Base-by-base conservation (phyloP, 2,329 filamentous ascomycete genomes). In the Pestalotiopsis fici region DNA sequence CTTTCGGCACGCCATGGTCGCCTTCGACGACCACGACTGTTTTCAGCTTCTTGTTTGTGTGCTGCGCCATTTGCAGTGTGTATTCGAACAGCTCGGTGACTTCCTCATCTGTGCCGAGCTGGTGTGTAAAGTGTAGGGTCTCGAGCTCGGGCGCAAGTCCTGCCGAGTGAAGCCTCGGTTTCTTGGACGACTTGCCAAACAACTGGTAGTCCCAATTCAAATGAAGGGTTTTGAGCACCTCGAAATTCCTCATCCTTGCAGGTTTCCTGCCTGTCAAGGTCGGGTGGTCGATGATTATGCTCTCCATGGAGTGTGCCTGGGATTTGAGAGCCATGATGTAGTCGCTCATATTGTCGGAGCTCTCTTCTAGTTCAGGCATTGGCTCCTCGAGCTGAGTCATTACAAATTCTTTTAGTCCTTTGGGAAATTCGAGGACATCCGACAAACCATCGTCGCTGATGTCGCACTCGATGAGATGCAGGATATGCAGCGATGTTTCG, bases 381-480 rank as follows among this genome's bases (percentile, higher is more conserved):
- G 81, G 82, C 7, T 80, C 75, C 18, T 77, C 74, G 9, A 76
- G 71, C 64, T 85, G 83, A 0, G 81, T 84, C 77, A 86, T 82
- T 69, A 83, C 80, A 63, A 86, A 84, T 66, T 84, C 82, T 27
- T 79, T 75, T 21, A 86, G 72, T 0, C 74, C 81, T 70, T 81
- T 78, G 3, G 83, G 83, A 35, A 84, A 82, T 68, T 83, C 79
- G 55, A 82, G 76, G 35, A 82, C 73, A 66, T 82, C 80, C 21
- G 76, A 73, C 7, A 82, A 76, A 1, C 78, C 79, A 64, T 82
- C 80, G 65, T 81, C 83, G 70, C 83, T 85, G 67, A 86, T 83
- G 70, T 86, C 83, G 75, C 83, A 86, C 71, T 86, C 83, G 66
- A 86, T 78, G 28, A 86, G 77, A 66, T 82, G 80, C 59, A 86